phyloP scores from a whole-genome alignment of 768 basidiomycete species.

The Mycena metata region DNA sequence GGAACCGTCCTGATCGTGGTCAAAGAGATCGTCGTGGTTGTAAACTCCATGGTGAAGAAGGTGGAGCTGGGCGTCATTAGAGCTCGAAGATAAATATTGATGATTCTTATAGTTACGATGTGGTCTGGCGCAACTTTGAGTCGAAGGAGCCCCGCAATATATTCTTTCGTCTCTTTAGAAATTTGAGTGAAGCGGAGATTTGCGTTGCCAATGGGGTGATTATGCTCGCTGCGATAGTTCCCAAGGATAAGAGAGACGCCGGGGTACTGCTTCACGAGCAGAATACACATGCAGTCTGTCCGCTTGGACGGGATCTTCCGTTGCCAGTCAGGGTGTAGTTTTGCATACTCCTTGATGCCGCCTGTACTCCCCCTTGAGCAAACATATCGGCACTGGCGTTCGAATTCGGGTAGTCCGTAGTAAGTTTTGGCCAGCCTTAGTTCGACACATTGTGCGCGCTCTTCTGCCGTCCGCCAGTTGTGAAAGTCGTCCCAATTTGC shows the following conservation, averaged over 20 bases:
- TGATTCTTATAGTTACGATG: no score
- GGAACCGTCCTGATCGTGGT: background rate
- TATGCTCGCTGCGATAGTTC: background rate
- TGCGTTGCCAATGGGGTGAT: slow-evolving; percentile 5
- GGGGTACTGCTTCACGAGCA: slow-evolving; percentile 8
- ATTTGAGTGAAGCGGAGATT: slow-evolving; percentile 16
- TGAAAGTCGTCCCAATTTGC: no score
- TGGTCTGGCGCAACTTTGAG: background rate
- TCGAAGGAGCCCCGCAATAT: slow-evolving; percentile 15
- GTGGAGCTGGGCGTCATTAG: background rate
- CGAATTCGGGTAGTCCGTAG: no score
- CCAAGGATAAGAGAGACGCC: background rate
- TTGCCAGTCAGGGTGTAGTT: no score
- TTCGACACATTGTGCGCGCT: no score
- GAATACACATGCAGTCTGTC: slow-evolving; percentile 1
- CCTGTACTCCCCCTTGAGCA: no score
- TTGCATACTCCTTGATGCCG: no score
- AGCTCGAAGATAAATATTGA: no score
- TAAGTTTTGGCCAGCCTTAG: no score
- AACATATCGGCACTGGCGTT: no score
- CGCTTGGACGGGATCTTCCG: background rate
- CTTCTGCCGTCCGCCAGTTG: no score
- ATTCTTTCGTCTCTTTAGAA: slow-evolving; percentile 7
- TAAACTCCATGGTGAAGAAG: slow-evolving; percentile 3
- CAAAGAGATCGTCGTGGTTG: slow-evolving; percentile 4